Conservation (phyloP, 2,329 filamentous ascomycete genomes). For the Xylaria sp. region DNA sequence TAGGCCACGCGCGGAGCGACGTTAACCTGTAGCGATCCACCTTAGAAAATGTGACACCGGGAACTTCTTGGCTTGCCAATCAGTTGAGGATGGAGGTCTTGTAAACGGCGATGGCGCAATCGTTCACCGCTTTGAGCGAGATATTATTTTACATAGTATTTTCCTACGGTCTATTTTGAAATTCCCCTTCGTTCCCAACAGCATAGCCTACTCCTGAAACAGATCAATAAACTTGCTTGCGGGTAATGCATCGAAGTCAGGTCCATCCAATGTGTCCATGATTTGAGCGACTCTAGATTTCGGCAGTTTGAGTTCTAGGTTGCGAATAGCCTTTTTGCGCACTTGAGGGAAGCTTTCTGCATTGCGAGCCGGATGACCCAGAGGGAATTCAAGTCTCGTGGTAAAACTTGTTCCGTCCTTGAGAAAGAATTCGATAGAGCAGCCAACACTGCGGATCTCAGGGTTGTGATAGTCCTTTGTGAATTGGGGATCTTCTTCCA, state of each 20-base stretch:
- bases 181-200: background rate
- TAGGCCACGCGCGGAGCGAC: background rate
- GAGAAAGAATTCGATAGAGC: constrained; percentile 31
- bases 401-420: constrained; percentile 31
- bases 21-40: background rate
- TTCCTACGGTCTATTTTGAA: background rate
- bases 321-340: constrained; percentile 34
- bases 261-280: constrained; percentile 20
- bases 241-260: constrained; percentile 25
- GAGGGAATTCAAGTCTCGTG: constrained; percentile 31
- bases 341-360: constrained; percentile 29
- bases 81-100: background rate
- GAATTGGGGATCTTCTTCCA: constrained; percentile 37
- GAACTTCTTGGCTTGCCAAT: background rate
- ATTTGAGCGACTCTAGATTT: constrained; percentile 19
- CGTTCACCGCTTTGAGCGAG: background rate
- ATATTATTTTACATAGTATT: background rate
- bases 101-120: background rate
- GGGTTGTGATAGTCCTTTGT: constrained; percentile 39
- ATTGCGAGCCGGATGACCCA: constrained; percentile 31
- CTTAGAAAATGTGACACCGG: too few species aligned
- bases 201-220: constrained; percentile 17
- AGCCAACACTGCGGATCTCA: constrained; percentile 33
- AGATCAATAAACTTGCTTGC: constrained; percentile 34
- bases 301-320: constrained; percentile 29